Evolutionary conservation across 2,329 filamentous ascomycete species (phyloP), one percentile per base, ranked within the genome.

Genomic region (Fragosphaeria purpurea): DNA sequence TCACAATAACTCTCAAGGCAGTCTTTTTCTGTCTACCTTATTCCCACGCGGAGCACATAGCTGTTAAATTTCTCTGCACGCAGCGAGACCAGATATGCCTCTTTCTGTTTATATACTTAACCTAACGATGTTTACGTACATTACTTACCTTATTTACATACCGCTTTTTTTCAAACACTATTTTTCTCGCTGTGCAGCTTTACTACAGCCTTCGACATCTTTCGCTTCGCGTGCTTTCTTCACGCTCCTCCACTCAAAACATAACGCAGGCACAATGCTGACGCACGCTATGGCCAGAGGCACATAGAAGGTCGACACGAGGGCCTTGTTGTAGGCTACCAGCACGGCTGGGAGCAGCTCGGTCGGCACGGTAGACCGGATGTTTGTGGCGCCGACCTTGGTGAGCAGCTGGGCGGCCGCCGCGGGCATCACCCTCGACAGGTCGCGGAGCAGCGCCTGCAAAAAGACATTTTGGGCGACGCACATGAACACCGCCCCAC

Each of bases 301-400:
- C 5, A 85, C 75, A 51, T 77, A 74, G 59, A 83, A 86, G 0
- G 73, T 73, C 50, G 72, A 64, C 1, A 70, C 71, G 13, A 86
- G 61, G 0, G 80, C 71, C 11, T 67, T 59, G 58, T 85, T 85
- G 65, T 86, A 86, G 0, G 72, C 77, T 2, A 40, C 12, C 41
- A 53, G 34, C 1, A 43, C 34, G 2, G 32, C 45, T 11, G 52
- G 41, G 32, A 68, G 51, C 13, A 56, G 50, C 0, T 49, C 37
- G 0, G 46, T 30, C 10, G 48, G 11, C 31, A 55, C 46, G 2
- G 42, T 37, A 33, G 11, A 10, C 10, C 42, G 38, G 31, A 51
- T 41, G 33, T 32, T 22, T 4, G 53, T 53, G 8, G 50, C 53
- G 8, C 50, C 50, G 5, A 40, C 43, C 32, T 40, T 39, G 38